Evolutionary conservation across 2,329 filamentous ascomycete genomes (phyloP), one percentile per base, ranked within the genome.

Genomic region (Nemania abortiva): DNA sequence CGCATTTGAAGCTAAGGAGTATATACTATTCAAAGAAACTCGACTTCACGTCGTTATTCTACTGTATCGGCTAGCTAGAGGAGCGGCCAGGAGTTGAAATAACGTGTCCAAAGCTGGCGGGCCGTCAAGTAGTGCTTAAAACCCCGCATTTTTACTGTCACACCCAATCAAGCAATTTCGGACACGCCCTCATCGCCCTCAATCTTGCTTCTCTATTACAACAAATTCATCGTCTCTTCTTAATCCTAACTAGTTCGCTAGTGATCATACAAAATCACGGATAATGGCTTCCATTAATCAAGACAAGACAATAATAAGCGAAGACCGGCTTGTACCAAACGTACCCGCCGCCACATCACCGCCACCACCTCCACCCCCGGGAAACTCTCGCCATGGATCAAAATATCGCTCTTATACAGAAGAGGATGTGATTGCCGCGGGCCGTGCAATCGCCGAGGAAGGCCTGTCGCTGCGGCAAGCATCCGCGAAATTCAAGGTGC

Each of bases 401-500:
- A 74, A 74, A 60, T 75, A 77, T 56, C 73, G 72, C 42, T 55
- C 70, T 7, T 77, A 74, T 68, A 73, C 63, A 11, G 71, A 70
- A 45, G 73, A 71, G n/a, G 71, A 73, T 49, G 71, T 77, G 61
- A 54, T 50, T 13, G 39, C 54, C 0, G 74, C 73, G 22, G 65
- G 65, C 9, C 53, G 55, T 15, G 73, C 72, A 22, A 72, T 77
- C 27, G 55, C 66, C 15, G 61, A 72, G 29, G 70, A 75, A n/a
- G 73, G 73, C 31, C 63, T 77, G 34, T 74, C 72, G 11, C 65
- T 76, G 10, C 72, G 74, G 37, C 72, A 74, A 52, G 73, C 74
- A 0, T 71, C 74, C 11, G 42, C 49, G 0, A 62, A 67, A 10
- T 76, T 70, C 71, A 64, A 68, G n/a, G 70, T 77, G 6, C 74